phyloP scores from a whole-genome alignment of 768 basidiomycete genomes.

The Suillus subaureus region DNA sequence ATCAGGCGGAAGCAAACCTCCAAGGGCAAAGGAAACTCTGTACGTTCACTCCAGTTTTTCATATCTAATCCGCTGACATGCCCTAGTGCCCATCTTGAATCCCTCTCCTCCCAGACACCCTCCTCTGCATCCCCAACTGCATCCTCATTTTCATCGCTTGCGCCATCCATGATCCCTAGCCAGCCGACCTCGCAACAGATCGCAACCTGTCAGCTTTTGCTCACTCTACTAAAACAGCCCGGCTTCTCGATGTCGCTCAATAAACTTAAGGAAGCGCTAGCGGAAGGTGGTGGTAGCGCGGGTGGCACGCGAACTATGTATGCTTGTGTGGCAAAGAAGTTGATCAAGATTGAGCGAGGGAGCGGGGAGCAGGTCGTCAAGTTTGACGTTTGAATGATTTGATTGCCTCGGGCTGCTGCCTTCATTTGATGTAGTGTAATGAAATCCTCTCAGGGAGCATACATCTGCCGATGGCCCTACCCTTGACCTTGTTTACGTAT shows the following conservation, averaged over 20 bases:
- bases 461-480: not conserved
- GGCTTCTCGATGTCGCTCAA: conserved; percentile 61
- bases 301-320: conserved; percentile 68
- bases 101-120: conserved; percentile 51
- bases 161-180: conserved; percentile 32
- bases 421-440: not conserved
- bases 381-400: conserved; percentile 59
- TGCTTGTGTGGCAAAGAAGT: conserved; percentile 75
- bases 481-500: not conserved
- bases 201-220: conserved; percentile 67
- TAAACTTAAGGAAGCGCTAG: conserved; percentile 60
- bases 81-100: conserved; percentile 59
- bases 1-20: conserved; percentile 41
- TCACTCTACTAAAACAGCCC: conserved; percentile 58
- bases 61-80: conserved; percentile 9
- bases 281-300: conserved; percentile 42
- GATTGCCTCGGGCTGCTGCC: not conserved
- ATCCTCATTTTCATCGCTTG: conserved; percentile 52
- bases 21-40: conserved; percentile 64
- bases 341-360: conserved; percentile 76
- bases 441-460: not conserved
- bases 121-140: conserved; percentile 58
- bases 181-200: conserved; percentile 67
- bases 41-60: conserved; percentile 31
- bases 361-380: conserved; percentile 75